Percentiles rank a stretch among this genome's conserved stretches.
Conservation (phyloP, 208 protist genomes). For the Kentomonas sorsogonicus region DNA sequence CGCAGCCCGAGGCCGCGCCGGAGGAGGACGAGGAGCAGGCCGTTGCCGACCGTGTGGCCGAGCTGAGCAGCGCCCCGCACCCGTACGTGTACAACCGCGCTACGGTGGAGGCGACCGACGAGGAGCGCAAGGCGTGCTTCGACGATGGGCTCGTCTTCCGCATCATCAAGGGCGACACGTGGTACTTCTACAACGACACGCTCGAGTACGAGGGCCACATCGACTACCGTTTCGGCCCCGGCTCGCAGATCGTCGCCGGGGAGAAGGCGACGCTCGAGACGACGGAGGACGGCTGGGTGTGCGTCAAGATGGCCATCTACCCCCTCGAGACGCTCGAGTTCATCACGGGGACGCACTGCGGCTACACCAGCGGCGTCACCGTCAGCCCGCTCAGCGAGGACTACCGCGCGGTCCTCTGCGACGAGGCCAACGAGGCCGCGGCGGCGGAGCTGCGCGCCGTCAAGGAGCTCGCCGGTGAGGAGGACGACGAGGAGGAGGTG, state of each 20-base stretch:
- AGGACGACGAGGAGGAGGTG: slow-evolving; percentile 34
- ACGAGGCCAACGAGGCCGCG: slow-evolving; percentile 11
- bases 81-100: neutral
- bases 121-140: slow-evolving; percentile 22
- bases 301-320: slow-evolving; percentile 32
- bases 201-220: slow-evolving; percentile 65
- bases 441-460: slow-evolving; percentile 11
- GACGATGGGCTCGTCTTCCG: slow-evolving; percentile 44
- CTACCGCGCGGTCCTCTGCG: slow-evolving; percentile 17
- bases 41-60: neutral
- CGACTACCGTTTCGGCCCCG: slow-evolving; percentile 47
- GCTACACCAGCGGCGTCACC: slow-evolving; percentile 30
- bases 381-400: slow-evolving; percentile 24
- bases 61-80: neutral
- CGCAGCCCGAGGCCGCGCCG: neutral
- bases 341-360: slow-evolving; percentile 26
- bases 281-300: slow-evolving; percentile 28
- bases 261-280: slow-evolving; percentile 16
- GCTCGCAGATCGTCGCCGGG: slow-evolving; percentile 20
- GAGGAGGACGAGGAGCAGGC: neutral
- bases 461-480: slow-evolving; percentile 19
- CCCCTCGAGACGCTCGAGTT: slow-evolving; percentile 48
- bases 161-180: slow-evolving; percentile 33
- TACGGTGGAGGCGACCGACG: slow-evolving; percentile 6
- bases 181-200: slow-evolving; percentile 75